Conservation (phyloP, 2,329 filamentous ascomycete genomes). For the Neurospora sp. region DNA sequence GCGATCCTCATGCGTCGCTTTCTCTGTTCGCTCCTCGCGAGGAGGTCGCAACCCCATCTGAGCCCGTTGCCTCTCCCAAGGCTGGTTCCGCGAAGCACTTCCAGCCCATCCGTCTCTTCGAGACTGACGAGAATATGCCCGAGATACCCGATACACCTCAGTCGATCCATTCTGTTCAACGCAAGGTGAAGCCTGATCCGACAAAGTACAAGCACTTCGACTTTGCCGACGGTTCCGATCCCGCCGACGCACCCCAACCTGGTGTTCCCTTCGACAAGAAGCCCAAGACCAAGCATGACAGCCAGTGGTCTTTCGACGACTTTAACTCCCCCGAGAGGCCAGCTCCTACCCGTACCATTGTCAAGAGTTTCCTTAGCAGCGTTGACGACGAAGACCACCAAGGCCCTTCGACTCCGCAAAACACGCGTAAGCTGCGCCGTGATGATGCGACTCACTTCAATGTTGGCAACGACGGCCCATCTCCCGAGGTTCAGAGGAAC, state of each 20-base stretch:
- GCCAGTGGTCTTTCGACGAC: slow-evolving; percentile 82
- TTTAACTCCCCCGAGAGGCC: slow-evolving; percentile 77
- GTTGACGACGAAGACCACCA: neutral
- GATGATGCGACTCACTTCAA: slow-evolving; percentile 79
- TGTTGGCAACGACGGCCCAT: slow-evolving; percentile 62
- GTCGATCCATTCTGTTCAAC: slow-evolving; percentile 29
- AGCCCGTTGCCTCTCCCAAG: slow-evolving; percentile 48
- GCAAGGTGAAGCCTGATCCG: slow-evolving; percentile 54
- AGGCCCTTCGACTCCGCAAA: slow-evolving; percentile 37
- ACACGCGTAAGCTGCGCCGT: slow-evolving; percentile 58
- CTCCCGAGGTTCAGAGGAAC: slow-evolving; percentile 26
- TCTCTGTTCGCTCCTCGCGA: slow-evolving; percentile 66
- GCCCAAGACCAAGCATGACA: slow-evolving; percentile 52
- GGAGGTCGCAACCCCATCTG: slow-evolving; percentile 41
- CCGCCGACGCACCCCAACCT: slow-evolving; percentile 35
- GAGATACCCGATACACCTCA: slow-evolving; percentile 28
- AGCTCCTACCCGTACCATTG: slow-evolving; percentile 47
- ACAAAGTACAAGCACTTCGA: slow-evolving; percentile 82
- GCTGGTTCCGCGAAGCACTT: slow-evolving; percentile 50
- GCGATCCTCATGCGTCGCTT: slow-evolving; percentile 60
- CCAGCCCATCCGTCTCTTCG: slow-evolving; percentile 54
- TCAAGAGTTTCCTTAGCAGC: slow-evolving; percentile 26
- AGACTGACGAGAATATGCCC: slow-evolving; percentile 35
- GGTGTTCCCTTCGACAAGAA: slow-evolving; percentile 30
- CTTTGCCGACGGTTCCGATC: slow-evolving; percentile 56